A percentile compares a stretch with the other conserved stretches of the same genome.
Conservation (phyloP, 495 filamentous ascomycete genomes). For the Aspergillus wentii region DNA sequence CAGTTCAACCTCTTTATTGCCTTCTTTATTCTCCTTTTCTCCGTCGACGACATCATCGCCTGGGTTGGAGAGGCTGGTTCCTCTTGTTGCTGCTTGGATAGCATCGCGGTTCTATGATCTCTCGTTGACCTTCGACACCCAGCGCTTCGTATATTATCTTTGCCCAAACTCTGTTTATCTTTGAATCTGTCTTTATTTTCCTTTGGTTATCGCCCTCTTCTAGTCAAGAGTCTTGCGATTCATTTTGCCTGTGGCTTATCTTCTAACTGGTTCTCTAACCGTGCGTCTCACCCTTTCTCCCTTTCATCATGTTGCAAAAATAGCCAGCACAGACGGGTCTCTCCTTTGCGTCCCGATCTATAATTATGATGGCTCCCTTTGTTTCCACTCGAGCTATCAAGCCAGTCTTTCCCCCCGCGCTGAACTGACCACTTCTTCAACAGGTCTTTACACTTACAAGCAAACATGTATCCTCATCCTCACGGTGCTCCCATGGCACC, state of each 20-base stretch:
- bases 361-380: too few species aligned
- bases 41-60: constrained; percentile 17
- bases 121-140: constrained; percentile 15
- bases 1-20: constrained; percentile 33
- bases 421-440: constrained; percentile 7
- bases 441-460: constrained; percentile 8
- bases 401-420: too few species aligned
- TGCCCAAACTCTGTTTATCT: neutral
- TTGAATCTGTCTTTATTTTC: neutral
- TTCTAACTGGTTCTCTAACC: constrained; percentile 2
- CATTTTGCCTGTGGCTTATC: constrained; percentile 2
- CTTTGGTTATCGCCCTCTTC: constrained; percentile 1
- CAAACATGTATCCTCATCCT: constrained; percentile 49
- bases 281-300: neutral
- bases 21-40: constrained; percentile 23
- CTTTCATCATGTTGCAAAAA: neutral
- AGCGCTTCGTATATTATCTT: too few species aligned
- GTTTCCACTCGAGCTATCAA: constrained; percentile 15
- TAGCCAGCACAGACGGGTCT: neutral
- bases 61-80: constrained; percentile 34
- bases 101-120: constrained; percentile 13
- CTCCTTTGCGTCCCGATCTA: too few species aligned
- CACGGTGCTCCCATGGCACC: constrained; percentile 56
- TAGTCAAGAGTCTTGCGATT: constrained; percentile 2
- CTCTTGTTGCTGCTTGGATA: constrained; percentile 24